Evolutionary conservation across 2,329 filamentous ascomycete genomes (phyloP).

Genomic region (Diaporthe sp.): DNA sequence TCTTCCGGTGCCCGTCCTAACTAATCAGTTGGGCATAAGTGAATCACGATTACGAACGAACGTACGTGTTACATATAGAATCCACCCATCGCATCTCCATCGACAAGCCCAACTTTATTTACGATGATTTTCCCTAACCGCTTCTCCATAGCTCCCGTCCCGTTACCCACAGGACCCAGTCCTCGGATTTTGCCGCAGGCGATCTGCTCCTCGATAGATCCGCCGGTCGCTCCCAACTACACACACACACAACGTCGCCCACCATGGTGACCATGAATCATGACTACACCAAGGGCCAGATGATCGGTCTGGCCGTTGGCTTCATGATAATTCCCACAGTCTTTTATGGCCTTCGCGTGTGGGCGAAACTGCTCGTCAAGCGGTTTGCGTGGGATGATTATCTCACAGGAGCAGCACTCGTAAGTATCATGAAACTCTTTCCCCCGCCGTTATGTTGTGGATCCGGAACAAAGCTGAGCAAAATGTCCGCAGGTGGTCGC

Average conservation of each 20-base stretch:
- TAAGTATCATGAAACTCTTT: background rate
- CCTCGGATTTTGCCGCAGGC: constrained; percentile 17
- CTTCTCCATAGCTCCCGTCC: background rate
- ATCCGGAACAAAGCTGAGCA: background rate
- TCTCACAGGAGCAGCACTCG: constrained; percentile 14
- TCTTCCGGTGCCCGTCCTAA: background rate
- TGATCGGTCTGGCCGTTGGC: constrained; percentile 15
- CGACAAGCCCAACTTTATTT: background rate
- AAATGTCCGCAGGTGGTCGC: background rate
- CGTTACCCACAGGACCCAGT: background rate
- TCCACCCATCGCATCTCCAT: constrained; percentile 14
- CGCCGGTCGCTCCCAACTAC: background rate
- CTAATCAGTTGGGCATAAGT: background rate
- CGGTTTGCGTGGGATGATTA: constrained; percentile 17
- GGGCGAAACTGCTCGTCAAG: constrained; percentile 11
- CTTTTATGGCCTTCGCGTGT: constrained; percentile 8
- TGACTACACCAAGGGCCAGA: constrained; percentile 24
- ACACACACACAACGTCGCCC: constrained; percentile 1
- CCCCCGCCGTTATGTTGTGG: accelerated
- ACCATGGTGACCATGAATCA: constrained; percentile 18
- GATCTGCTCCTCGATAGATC: background rate
- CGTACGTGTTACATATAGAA: background rate
- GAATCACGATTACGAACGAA: background rate
- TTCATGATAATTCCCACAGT: constrained; percentile 14
- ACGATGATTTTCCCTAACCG: background rate